Base-by-base conservation (phyloP, 495 filamentous ascomycete genomes). In the Hypoxylon intermedium region DNA sequence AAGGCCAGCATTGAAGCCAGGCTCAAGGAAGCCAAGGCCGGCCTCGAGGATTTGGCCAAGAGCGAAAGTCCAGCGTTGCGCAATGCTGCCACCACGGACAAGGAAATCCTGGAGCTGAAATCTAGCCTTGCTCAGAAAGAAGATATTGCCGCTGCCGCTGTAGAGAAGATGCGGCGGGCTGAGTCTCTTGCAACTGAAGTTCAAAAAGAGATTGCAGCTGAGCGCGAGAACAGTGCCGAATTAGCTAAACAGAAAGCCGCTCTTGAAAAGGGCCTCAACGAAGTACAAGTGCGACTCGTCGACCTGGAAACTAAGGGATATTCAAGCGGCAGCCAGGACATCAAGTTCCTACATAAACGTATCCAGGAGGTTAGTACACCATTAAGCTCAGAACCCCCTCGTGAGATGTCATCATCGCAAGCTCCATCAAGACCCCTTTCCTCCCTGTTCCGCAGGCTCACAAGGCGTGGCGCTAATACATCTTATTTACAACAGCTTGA, bases 281-380 rank as follows among this genome's bases (percentile, higher is more conserved):
- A 98, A 72, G 77, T 93, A 37, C 94, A 98, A 73, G 80, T 98
- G 20, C 85, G 86, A 58, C 85, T 95, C 40, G 88, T 98, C 34
- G 94, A 98, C 60, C 76, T 98, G 38, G 94, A 98, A 74, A 98
- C 94, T 19, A 98, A 97, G 81, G 91, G 92, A 46, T 98, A 97
- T 73, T 92, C 92, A 20, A 93, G 84, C 53, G 91, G 89, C 38
- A 95, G 92, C 67, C 91, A 97, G 56, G 94, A 98, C 73, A 91
- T 98, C 58, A 86, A 92, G 59, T 98, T 98, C 80, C 77, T 98
- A 70, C 89, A 96, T 76, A 92, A 92, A 63, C 85, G 94, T 33
- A 89, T 98, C 61, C 93, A 97, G 80, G 95, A 98, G 82, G 93
- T 97, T 83, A 81, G 82, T 68, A 64, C 48, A 43, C 20, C 21